These are phyloP conservation scores for Silene uniflora DNA, from an alignment of 148 eudicot species.

Conservation along the genomic window DNA sequence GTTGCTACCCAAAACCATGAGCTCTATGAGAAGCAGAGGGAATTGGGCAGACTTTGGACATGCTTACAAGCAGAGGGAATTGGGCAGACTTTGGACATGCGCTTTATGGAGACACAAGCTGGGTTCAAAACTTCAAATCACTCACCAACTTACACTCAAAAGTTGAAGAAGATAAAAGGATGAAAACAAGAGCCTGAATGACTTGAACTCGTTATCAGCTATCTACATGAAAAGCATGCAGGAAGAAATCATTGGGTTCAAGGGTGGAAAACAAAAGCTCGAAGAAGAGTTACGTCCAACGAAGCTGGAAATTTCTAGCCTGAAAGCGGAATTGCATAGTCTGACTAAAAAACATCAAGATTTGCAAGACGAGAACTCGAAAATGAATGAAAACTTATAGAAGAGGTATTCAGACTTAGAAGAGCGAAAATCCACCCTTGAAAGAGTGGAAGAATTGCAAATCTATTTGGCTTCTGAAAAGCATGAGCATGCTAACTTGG, in stretches of 20 bases:
- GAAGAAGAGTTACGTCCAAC: conserved; percentile 64
- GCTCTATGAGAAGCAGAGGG: conserved; percentile 82
- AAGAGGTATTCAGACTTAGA: conserved; percentile 44
- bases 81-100: conserved; percentile 71
- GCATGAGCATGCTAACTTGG: conserved; percentile 50
- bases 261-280: conserved; percentile 52
- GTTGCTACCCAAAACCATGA: conserved; percentile 63
- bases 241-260: conserved; percentile 52
- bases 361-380: conserved; percentile 53
- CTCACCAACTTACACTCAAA: conserved; percentile 64
- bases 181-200: conserved; percentile 74
- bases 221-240: conserved; percentile 60
- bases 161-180: conserved; percentile 65
- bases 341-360: conserved; percentile 45
- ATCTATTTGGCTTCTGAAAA: conserved; percentile 50
- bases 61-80: conserved; percentile 71
- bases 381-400: conserved; percentile 55
- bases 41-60: conserved; percentile 72
- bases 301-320: conserved; percentile 69
- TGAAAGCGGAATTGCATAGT: conserved; percentile 63
- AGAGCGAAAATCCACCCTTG: conserved; percentile 49
- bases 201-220: too few relatives aligned
- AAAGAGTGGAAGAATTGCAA: conserved; percentile 50
- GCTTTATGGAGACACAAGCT: too few relatives aligned
- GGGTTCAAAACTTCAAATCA: conserved; percentile 67